A percentile compares a stretch with the other conserved stretches of the same genome.
phyloP scores from a whole-genome alignment of 345 rosid species.

The Dovyalis caffra region DNA sequence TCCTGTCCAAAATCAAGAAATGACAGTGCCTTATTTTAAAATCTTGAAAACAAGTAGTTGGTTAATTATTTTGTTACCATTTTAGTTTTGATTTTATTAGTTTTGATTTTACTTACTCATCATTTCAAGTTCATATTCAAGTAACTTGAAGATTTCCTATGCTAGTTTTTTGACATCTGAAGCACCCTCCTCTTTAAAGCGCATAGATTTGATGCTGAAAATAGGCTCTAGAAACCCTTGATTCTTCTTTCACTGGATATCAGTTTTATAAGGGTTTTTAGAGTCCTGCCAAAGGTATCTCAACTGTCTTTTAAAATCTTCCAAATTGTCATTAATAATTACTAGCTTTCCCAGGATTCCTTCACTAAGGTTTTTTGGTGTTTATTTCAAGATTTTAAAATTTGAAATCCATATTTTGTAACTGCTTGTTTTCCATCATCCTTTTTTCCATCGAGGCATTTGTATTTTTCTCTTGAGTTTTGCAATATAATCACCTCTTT shows the following conservation, averaged over 20 bases:
- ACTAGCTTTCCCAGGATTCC: background rate
- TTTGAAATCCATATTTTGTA: background rate
- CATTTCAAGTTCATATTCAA: background rate
- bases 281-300: background rate
- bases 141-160: background rate
- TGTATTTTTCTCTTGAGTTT: background rate
- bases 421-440: background rate
- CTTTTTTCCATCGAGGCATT: background rate
- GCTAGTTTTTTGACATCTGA: background rate
- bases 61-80: background rate
- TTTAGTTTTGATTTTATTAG: background rate
- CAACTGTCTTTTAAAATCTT: background rate
- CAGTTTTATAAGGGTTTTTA: slow-evolving; percentile 1
- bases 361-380: no score
- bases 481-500: background rate
- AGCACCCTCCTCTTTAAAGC: background rate
- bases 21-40: background rate
- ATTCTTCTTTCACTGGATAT: background rate
- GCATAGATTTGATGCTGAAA: no score
- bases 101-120: no score
- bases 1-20: slow-evolving; percentile 2
- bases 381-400: background rate
- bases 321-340: background rate
- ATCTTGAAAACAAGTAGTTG: background rate
- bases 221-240: background rate